Base-by-base conservation (phyloP, 1,139 yeast species). In the Saccharomyces hybrid region DNA sequence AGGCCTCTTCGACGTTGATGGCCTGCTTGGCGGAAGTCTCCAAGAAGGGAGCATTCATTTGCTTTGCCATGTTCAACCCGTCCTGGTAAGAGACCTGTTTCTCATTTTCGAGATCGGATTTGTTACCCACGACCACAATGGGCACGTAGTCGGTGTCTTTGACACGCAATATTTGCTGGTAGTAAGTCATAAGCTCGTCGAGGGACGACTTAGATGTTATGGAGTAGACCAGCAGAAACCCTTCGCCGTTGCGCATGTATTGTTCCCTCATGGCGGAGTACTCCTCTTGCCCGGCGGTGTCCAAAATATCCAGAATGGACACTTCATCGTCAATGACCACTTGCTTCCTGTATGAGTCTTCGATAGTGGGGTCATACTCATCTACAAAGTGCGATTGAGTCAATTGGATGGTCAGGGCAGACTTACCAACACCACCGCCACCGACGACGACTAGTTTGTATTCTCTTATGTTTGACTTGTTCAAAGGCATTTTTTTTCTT, bases 251-350 rank as follows among this genome's bases (percentile, higher is more conserved):
- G 60, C 96, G 80, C 84, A 93, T 93, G 74, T 95, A 79, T 65
- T 85, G 95, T 72, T 93, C 98, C 66, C 98, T 80, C 93, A 93
- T 86, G 31, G 97, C 96, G 55, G 91, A 83, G 72, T 90, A 93
- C 73, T 93, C 98, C 73, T 93, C 99, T 76, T 91, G 98, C 48
- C 99, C 99, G 14, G 99, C 98, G 47, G 99, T 93, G 72, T 93
- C 99, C 70, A 93, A 80, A 54, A 93, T 89, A 72, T 93, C 93
- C 66, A 86, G 74, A 57, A 86, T 84, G 60, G 90, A 84, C 19
- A 88, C 89, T 62, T 88, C 78, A 38, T 87, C 87, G 68, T 86
- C 93, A 52, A 86, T 84, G 60, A 86, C 90, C 57, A 85, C 85
- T 65, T 86, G 91, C 63, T 86, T 86, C 58, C 91, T 76, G 70